Conservation (phyloP, 352 stramenopile genomes). For the Globisporangium perplexum region DNA sequence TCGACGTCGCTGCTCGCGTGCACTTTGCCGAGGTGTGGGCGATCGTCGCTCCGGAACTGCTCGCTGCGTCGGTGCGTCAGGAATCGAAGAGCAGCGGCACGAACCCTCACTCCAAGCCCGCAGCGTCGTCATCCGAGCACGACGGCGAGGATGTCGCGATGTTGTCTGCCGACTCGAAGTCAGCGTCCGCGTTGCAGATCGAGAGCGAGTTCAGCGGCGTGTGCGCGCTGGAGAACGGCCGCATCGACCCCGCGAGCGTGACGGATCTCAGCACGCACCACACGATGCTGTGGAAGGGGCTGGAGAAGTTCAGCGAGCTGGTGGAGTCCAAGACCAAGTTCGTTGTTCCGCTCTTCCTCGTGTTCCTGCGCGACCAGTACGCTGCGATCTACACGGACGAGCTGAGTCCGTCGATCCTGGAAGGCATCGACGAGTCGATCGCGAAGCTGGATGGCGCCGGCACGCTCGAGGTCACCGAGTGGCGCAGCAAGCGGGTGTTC, state of each 20-base stretch:
- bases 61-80: conserved; percentile 36
- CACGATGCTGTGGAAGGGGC: conserved; percentile 71
- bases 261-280: conserved; percentile 76
- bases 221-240: conserved; percentile 50
- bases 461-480: conserved; percentile 15
- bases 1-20: conserved; percentile 45
- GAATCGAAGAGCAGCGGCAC: conserved; percentile 15
- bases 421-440: conserved; percentile 44
- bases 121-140: background rate
- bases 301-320: conserved; percentile 66
- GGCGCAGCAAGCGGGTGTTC: conserved; percentile 23
- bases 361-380: conserved; percentile 83
- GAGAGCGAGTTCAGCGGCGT: conserved; percentile 41
- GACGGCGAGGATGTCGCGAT: background rate
- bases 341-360: conserved; percentile 79
- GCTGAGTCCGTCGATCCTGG: conserved; percentile 30
- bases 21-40: conserved; percentile 68
- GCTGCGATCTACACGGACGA: conserved; percentile 69
- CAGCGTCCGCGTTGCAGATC: conserved; percentile 24
- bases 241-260: conserved; percentile 31
- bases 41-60: conserved; percentile 47
- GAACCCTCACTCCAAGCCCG: background rate
- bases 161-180: background rate
- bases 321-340: conserved; percentile 85
- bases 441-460: conserved; percentile 28